These are phyloP conservation scores for Daldinia loculata DNA, from an alignment of 495 filamentous ascomycete genomes.

Conservation along the genomic window DNA sequence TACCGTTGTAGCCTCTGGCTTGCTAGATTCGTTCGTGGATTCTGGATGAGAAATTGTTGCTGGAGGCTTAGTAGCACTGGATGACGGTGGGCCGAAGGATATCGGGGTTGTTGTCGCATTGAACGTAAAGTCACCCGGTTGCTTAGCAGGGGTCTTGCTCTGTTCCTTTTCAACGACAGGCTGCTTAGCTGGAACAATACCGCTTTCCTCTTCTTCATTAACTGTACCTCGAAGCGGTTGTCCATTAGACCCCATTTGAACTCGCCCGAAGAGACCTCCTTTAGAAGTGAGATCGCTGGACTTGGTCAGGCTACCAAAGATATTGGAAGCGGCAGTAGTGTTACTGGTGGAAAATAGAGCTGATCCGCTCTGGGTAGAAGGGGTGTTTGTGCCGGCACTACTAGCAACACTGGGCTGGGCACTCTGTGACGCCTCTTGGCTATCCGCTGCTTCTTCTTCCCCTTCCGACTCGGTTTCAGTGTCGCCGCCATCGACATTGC, in stretches of 20 bases:
- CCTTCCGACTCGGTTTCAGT: conserved; percentile 55
- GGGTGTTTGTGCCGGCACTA: conserved; percentile 47
- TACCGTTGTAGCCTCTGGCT: conserved; percentile 12
- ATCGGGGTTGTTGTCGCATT: conserved; percentile 45
- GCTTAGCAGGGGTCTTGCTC: conserved; percentile 39
- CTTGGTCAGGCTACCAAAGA: conserved; percentile 67
- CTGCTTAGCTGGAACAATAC: conserved; percentile 7
- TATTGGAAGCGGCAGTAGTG: conserved; percentile 45
- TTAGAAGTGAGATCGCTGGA: conserved; percentile 46
- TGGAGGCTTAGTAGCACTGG: conserved; percentile 20
- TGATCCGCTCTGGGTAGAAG: conserved; percentile 45
- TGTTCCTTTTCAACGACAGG: conserved; percentile 18
- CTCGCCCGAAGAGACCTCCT: conserved; percentile 59
- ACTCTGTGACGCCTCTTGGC: conserved; percentile 47
- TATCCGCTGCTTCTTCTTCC: conserved; percentile 51
- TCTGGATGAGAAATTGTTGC: conserved; percentile 7
- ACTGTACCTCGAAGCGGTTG: conserved; percentile 43
- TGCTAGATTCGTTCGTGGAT: conserved; percentile 7
- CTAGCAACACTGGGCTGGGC: conserved; percentile 46
- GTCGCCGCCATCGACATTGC: conserved; percentile 58
- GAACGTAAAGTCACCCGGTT: conserved; percentile 48
- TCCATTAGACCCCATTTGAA: conserved; percentile 48
- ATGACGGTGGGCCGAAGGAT: conserved; percentile 31
- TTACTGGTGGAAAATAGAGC: conserved; percentile 37
- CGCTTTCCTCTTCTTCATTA: conserved; percentile 52